Evolutionary conservation across 768 basidiomycete genomes (phyloP), one percentile per base, ranked within the genome.

Genomic region (Podaxis mareebaensis): DNA sequence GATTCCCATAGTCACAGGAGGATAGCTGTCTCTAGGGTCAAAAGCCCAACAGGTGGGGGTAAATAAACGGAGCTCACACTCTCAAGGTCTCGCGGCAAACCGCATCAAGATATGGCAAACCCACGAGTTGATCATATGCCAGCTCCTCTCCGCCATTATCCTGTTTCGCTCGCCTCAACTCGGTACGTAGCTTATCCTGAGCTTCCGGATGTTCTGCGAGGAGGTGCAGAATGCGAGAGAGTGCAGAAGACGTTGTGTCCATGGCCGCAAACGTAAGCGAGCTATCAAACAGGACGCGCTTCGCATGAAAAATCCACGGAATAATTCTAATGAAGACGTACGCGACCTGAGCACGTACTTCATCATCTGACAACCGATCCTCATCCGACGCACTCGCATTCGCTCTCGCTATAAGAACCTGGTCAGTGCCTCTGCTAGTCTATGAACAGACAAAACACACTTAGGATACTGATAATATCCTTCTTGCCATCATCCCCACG

Each of bases 381-480:
- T 69, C 70, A 26, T 75, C 72, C 10, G 63, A 64, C 3, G 74
- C 74, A 20, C 72, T 68, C 60, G 74, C 70, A 64, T 81, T 82
- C 3, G 75, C 79, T 64, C 74, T 74, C 64, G 82, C 82, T 83
- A 55, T 33, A n/a, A 15, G 6, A n/a, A 28, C 28, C 11, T n/a
- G 22, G 28, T 24, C 22, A 49, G 12, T 49, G 3, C n/a, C 24
- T 22, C n/a, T 8, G 11, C 20, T 3, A 10, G 20, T 38, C 20
- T 22, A 49, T 11, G n/a, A 20, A 33, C 53, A 42, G 3, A 15
- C n/a, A 55, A 22, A 4, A 26, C 17, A 24, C 6, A 84, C 82
- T 69, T 33, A 83, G 66, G 48, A 82, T 74, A 59, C 78, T 82
- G 65, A 83, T 73, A 24, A 84, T 75, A 66, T 83, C 82, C 51